A percentile compares a stretch with the other conserved stretches of the same genome.
Conservation (phyloP, 352 stramenopile species). For the Globisporangium paroecandrum region DNA sequence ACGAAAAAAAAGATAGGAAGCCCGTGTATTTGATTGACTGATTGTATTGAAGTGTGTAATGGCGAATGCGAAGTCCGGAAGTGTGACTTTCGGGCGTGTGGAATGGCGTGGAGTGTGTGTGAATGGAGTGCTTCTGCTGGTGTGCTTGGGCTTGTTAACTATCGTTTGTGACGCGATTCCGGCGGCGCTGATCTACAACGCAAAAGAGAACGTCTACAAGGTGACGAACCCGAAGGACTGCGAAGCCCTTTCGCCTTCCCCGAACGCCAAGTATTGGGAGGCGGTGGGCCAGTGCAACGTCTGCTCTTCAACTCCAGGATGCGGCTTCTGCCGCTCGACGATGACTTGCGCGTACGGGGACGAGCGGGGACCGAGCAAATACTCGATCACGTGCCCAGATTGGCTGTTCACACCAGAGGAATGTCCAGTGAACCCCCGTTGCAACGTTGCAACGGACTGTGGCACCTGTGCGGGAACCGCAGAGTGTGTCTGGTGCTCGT, state of each 20-base stretch:
- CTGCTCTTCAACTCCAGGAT: conserved; percentile 63
- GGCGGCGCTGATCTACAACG: too few species aligned
- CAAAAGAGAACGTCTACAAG: background rate
- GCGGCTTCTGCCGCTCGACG: conserved; percentile 91
- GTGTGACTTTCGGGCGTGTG: conserved; percentile 1
- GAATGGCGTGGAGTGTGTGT: background rate
- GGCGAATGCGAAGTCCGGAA: conserved; percentile 9
- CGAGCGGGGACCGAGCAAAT: conserved; percentile 38
- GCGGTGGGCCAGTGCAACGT: conserved; percentile 64
- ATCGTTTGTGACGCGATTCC: conserved; percentile 13
- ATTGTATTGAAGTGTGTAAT: conserved; percentile 6
- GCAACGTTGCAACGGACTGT: conserved; percentile 53
- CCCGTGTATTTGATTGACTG: conserved; percentile 5
- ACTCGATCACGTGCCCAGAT: conserved; percentile 36
- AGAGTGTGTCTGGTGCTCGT: conserved; percentile 90
- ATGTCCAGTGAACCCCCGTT: conserved; percentile 74
- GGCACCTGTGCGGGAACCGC: conserved; percentile 48
- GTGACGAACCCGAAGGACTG: conserved; percentile 30
- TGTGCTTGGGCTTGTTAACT: conserved; percentile 15
- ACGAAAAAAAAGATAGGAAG: background rate
- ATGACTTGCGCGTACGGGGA: conserved; percentile 81
- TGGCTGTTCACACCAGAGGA: conserved; percentile 56
- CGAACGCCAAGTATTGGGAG: conserved; percentile 55
- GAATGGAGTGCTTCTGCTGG: conserved; percentile 7
- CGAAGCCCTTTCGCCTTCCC: conserved; percentile 42